Evolutionary conservation across 176 grass and related monocot species (phyloP).

Genomic region (Bonia amplexicaulis): DNA sequence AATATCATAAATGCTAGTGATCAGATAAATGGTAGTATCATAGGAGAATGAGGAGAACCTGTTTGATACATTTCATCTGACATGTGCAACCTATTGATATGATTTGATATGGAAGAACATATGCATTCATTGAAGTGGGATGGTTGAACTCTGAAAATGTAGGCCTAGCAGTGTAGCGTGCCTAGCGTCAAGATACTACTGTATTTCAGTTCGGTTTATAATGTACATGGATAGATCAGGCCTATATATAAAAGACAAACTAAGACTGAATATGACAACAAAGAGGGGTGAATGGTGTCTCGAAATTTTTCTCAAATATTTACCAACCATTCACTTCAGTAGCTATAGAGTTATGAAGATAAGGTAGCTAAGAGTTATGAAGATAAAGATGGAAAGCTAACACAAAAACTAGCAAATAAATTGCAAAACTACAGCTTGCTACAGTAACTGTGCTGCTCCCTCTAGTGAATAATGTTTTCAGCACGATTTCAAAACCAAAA

Average conservation of each 20-base stretch:
- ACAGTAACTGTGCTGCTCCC: too few species aligned
- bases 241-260: not conserved
- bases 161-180: not conserved
- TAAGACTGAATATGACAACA: too few species aligned
- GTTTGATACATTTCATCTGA: not conserved
- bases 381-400: too few species aligned
- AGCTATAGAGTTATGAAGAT: too few species aligned
- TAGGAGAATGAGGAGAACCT: not conserved
- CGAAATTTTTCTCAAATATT: too few species aligned
- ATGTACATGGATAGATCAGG: not conserved
- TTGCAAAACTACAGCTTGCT: too few species aligned
- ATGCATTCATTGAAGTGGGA: not conserved
- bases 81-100: not conserved
- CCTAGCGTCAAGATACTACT: not conserved
- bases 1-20: not conserved
- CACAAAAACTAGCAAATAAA: too few species aligned
- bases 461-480: too few species aligned
- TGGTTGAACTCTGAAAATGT: not conserved
- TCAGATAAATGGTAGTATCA: not conserved
- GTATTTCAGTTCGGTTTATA: not conserved
- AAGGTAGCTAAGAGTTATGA: too few species aligned
- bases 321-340: too few species aligned
- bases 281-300: too few species aligned
- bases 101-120: not conserved
- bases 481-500: too few species aligned